A percentile compares a stretch with the other conserved stretches of the same genome.
Evolutionary conservation across 768 basidiomycete species (phyloP).

Genomic region (Tephrocybe sp.): DNA sequence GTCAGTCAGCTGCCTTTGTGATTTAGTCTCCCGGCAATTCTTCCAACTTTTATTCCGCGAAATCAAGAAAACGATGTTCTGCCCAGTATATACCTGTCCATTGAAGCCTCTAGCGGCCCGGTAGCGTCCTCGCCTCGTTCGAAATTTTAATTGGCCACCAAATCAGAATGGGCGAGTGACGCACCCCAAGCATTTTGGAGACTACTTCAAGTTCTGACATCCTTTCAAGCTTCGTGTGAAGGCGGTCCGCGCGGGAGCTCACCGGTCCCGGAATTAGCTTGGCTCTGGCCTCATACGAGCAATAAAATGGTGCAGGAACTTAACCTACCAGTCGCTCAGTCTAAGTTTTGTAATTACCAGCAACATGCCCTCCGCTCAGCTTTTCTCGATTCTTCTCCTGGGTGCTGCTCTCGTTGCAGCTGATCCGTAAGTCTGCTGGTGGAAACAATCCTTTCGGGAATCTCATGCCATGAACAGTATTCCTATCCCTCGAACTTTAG

Average conservation of each 20-base stretch:
- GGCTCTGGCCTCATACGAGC: neutral
- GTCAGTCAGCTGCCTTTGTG: constrained; percentile 2
- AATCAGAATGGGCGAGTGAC: neutral
- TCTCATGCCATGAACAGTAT: neutral
- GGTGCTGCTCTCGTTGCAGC: constrained; percentile 4
- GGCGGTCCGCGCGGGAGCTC: constrained; percentile 24
- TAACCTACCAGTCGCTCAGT: neutral
- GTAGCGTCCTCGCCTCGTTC: neutral
- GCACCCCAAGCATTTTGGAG: constrained; percentile 19
- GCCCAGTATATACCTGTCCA: neutral
- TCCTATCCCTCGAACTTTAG: constrained; percentile 18
- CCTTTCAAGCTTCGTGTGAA: neutral
- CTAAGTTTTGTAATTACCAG: neutral
- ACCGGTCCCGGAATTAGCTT: constrained; percentile 28
- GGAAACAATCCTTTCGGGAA: too few species aligned
- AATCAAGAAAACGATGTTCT: constrained; percentile 17
- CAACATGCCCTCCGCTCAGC: constrained; percentile 5
- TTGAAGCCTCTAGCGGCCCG: neutral
- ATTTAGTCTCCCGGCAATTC: constrained; percentile 5
- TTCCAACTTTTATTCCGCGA: constrained; percentile 14
- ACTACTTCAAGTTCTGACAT: constrained; percentile 27
- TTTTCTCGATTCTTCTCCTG: neutral
- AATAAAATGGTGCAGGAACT: neutral
- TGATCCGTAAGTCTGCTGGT: constrained; percentile 8
- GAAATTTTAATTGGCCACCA: neutral